phyloP scores from a whole-genome alignment of 1,284 basidiomycete species.

The Agroathelia rolfsii region DNA sequence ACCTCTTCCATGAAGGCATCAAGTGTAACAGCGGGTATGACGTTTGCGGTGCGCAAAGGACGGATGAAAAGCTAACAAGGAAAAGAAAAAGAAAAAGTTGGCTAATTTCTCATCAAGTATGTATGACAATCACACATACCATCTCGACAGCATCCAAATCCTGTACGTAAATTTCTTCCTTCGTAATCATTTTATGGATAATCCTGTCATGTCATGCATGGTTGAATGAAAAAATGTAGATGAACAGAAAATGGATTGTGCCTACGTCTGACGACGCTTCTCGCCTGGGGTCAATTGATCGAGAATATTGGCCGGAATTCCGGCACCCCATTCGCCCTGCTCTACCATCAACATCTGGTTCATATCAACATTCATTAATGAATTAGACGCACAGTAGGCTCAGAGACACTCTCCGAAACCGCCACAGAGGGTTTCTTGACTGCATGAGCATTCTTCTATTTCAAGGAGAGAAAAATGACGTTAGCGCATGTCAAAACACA shows the following conservation, averaged over 20 bases:
- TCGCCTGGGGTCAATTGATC: slow-evolving; percentile 65
- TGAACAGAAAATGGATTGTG: slow-evolving; percentile 6
- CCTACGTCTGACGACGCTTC: slow-evolving; percentile 75
- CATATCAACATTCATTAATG: too few species aligned
- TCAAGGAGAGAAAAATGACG: too few species aligned
- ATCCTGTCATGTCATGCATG: slow-evolving; percentile 42
- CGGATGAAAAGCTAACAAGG: slow-evolving; percentile 60
- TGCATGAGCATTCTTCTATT: too few species aligned
- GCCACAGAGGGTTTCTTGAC: too few species aligned
- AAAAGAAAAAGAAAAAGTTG: slow-evolving; percentile 5
- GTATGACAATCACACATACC: slow-evolving; percentile 28
- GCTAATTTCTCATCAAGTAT: background rate
- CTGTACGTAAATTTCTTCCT: slow-evolving; percentile 85
- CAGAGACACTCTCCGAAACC: too few species aligned
- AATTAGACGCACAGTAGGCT: too few species aligned
- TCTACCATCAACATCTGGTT: too few species aligned
- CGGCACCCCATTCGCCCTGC: slow-evolving; percentile 69
- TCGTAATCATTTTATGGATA: slow-evolving; percentile 85
- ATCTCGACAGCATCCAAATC: slow-evolving; percentile 82
- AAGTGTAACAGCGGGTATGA: slow-evolving; percentile 57
- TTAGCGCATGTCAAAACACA: too few species aligned
- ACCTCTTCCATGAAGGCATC: slow-evolving; percentile 81
- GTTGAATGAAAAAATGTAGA: slow-evolving; percentile 8
- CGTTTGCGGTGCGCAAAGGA: slow-evolving; percentile 57
- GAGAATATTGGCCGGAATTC: slow-evolving; percentile 61